phyloP scores from a whole-genome alignment of 805 yeast species.

The Saccharomycopsis olivae region DNA sequence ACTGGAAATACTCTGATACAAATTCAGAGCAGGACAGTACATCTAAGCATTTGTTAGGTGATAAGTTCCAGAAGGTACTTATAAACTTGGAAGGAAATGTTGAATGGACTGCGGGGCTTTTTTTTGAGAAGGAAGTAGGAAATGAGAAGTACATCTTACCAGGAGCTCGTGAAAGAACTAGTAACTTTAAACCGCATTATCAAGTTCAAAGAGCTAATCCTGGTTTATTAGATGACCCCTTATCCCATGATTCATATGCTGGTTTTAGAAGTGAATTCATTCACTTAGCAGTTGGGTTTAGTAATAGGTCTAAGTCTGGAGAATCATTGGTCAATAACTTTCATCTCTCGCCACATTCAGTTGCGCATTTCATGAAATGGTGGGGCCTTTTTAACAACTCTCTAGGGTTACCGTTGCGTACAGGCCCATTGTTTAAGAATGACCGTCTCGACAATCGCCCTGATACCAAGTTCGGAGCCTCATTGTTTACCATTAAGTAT shows the following conservation, averaged over 20 bases:
- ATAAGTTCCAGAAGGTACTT: conserved; percentile 30
- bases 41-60: not conserved
- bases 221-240: conserved; percentile 28
- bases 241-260: conserved; percentile 46
- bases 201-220: conserved; percentile 55
- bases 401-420: conserved; percentile 64
- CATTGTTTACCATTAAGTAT: conserved; percentile 65
- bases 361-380: conserved; percentile 67
- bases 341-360: conserved; percentile 61
- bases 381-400: conserved; percentile 73
- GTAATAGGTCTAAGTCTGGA: too few relatives aligned
- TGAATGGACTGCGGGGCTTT: conserved; percentile 65
- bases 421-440: conserved; percentile 57
- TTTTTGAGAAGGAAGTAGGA: conserved; percentile 52
- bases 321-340: too few relatives aligned
- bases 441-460: conserved; percentile 27
- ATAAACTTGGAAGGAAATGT: conserved; percentile 61
- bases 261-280: conserved; percentile 55
- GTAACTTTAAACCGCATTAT: conserved; percentile 49
- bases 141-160: conserved; percentile 21
- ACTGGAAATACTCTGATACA: conserved; percentile 1
- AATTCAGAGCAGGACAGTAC: not conserved
- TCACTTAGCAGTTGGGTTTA: conserved; percentile 38
- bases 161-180: conserved; percentile 33
- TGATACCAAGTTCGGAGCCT: conserved; percentile 50